Evolutionary conservation across 345 rosid genomes (phyloP), one percentile per base, ranked within the genome.

Genomic region (Limnanthes douglasii): DNA sequence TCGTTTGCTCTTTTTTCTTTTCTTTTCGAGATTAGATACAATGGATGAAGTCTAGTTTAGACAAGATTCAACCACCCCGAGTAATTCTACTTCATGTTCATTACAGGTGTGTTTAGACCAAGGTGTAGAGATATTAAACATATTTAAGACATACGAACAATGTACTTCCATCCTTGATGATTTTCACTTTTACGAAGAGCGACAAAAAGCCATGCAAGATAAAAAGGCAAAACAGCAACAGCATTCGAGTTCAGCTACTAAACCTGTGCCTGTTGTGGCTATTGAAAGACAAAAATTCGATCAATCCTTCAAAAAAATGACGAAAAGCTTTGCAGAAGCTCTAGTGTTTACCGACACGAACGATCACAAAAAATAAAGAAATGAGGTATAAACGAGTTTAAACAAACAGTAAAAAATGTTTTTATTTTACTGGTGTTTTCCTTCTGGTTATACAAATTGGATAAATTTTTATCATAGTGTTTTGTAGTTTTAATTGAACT

Each of bases 131-230:
- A 76, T 76, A 62, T 41, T 85, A 41, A 61, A 67, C 31, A 69
- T 79, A 25, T 85, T 73, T 34, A 61, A 65, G 31, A 51, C 49
- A 28, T 66, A 62, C 34, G 63, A 54, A 39, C 59, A 44, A 27
- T 56, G 48, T 31, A 64, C 88, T 5, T 84, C 88, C 34, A 70
- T 75, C 48, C 65, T 84, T 6, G 88, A 84, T 45, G 95, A 84
- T 40, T 84, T 75, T 37, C 50, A 55, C 32, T 84, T 84, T 40
- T 84, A 75, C 15, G 93, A 84, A 60, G 81, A 69, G 50, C 61
- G 93, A 22, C 88, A 84, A 62, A 76, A 61, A 58, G 67, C 60
- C 8, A 61, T 73, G 55, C 72, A 71, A 56, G 85, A 69, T 40
- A 67, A 64, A 51, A 73, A 76, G 67, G 56, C 82, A 15, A 67